These are phyloP conservation scores for Kitagawia praeruptora DNA, from an alignment of 129 eudicot species.

Conservation along the genomic window DNA sequence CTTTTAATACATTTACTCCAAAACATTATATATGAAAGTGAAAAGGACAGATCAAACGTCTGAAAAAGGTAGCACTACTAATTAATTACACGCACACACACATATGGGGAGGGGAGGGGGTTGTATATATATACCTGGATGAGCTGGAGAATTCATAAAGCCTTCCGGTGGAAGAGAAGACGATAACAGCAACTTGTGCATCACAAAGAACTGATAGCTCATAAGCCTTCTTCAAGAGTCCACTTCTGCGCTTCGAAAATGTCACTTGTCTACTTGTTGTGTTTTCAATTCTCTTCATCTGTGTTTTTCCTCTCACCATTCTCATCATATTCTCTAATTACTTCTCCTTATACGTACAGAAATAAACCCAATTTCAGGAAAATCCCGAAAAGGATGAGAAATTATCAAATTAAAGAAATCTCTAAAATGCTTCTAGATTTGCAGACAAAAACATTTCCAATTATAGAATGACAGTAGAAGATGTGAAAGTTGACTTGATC, in stretches of 20 bases:
- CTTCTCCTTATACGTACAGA: not conserved
- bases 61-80: not conserved
- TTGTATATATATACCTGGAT: constrained; percentile 30
- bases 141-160: constrained; percentile 50
- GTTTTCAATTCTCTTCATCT: constrained; percentile 55
- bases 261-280: constrained; percentile 57
- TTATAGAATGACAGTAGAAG: constrained; percentile 13
- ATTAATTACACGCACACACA: not conserved
- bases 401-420: not conserved
- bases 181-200: constrained; percentile 49
- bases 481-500: constrained; percentile 8
- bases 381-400: not conserved
- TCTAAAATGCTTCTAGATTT: not conserved
- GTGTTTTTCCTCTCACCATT: constrained; percentile 61
- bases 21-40: not conserved
- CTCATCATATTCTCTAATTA: not conserved
- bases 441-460: constrained; percentile 11
- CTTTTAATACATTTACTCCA: not conserved
- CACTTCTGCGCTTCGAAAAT: constrained; percentile 46
- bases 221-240: constrained; percentile 52
- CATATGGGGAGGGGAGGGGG: not conserved
- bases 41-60: not conserved
- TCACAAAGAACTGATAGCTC: constrained; percentile 62
- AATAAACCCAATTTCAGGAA: not conserved
- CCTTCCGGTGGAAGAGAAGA: constrained; percentile 53